Evolutionary conservation across 352 stramenopile genomes (phyloP).

Genomic region (Phytophthora fragariaefolia): DNA sequence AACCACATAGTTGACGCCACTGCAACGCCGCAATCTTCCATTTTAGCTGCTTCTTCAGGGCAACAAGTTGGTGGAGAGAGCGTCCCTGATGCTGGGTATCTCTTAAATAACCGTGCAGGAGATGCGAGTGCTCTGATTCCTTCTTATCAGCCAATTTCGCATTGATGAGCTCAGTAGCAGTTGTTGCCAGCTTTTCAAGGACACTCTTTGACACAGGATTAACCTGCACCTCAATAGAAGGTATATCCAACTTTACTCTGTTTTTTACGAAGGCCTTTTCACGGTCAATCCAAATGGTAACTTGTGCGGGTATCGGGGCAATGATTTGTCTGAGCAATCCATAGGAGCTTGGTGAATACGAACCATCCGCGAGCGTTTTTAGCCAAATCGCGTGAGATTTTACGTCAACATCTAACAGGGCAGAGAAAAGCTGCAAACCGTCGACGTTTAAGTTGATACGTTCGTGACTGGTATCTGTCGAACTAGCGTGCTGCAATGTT

Average conservation of each 20-base stretch:
- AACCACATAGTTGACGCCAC: slow-evolving; percentile 64
- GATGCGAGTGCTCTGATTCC: slow-evolving; percentile 38
- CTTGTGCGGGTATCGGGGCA: slow-evolving; percentile 59
- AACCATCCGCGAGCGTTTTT: slow-evolving; percentile 57
- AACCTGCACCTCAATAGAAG: slow-evolving; percentile 57
- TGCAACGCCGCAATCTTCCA: slow-evolving; percentile 71
- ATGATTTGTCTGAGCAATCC: slow-evolving; percentile 73
- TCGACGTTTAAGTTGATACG: slow-evolving; percentile 67
- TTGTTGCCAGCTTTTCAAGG: slow-evolving; percentile 55
- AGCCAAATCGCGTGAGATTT: slow-evolving; percentile 75
- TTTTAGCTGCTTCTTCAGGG: slow-evolving; percentile 56
- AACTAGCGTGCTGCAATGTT: slow-evolving; percentile 62
- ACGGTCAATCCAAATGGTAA: slow-evolving; percentile 65
- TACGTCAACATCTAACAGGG: slow-evolving; percentile 75
- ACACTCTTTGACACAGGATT: slow-evolving; percentile 67
- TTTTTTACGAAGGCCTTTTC: slow-evolving; percentile 43
- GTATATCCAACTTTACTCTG: slow-evolving; percentile 64
- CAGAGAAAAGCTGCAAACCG: slow-evolving; percentile 70
- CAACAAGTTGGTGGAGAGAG: slow-evolving; percentile 52
- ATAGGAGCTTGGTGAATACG: slow-evolving; percentile 66
- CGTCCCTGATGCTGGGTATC: slow-evolving; percentile 15
- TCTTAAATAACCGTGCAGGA: slow-evolving; percentile 35
- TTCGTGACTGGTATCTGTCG: slow-evolving; percentile 55
- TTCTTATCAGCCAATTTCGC: slow-evolving; percentile 56
- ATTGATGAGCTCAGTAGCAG: slow-evolving; percentile 43